A percentile compares a stretch with the other conserved stretches of the same genome.
Conservation (phyloP, 139 green algal genomes). For the Tetradesmus lagerheimii region DNA sequence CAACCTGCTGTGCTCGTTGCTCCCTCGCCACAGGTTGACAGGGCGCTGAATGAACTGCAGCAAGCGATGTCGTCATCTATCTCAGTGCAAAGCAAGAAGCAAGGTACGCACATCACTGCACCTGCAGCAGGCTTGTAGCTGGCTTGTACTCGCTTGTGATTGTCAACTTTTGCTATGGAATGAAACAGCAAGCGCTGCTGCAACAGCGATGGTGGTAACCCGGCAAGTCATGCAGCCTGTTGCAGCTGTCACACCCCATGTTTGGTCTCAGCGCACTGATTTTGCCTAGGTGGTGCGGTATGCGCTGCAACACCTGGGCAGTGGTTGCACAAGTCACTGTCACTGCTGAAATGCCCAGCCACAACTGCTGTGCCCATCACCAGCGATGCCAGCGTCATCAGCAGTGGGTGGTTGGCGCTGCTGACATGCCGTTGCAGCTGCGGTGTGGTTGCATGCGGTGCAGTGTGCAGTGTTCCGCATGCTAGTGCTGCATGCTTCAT, state of each 20-base stretch:
- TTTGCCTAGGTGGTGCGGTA: background rate
- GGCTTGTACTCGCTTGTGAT: too few species aligned
- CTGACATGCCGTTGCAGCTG: too few species aligned
- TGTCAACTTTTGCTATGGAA: too few species aligned
- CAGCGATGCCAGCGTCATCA: too few species aligned
- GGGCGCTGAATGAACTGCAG: constrained; percentile 22
- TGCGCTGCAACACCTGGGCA: background rate
- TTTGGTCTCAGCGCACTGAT: background rate
- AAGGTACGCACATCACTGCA: constrained; percentile 13
- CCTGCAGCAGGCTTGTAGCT: background rate
- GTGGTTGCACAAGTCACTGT: too few species aligned
- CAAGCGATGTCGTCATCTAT: constrained; percentile 37
- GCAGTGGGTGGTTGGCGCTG: too few species aligned
- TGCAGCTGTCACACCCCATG: background rate
- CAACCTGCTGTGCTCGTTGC: background rate
- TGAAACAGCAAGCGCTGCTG: too few species aligned
- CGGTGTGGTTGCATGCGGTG: too few species aligned
- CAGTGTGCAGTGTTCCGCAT: background rate
- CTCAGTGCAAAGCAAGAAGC: background rate
- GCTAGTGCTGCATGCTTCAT: background rate
- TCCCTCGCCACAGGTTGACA: constrained; percentile 25
- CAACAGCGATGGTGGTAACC: too few species aligned
- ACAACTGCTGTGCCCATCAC: too few species aligned
- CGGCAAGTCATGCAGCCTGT: too few species aligned
- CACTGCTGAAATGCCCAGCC: background rate